phyloP scores from a whole-genome alignment of 2,329 filamentous ascomycete genomes.

The Sphaerostilbella broomeana region DNA sequence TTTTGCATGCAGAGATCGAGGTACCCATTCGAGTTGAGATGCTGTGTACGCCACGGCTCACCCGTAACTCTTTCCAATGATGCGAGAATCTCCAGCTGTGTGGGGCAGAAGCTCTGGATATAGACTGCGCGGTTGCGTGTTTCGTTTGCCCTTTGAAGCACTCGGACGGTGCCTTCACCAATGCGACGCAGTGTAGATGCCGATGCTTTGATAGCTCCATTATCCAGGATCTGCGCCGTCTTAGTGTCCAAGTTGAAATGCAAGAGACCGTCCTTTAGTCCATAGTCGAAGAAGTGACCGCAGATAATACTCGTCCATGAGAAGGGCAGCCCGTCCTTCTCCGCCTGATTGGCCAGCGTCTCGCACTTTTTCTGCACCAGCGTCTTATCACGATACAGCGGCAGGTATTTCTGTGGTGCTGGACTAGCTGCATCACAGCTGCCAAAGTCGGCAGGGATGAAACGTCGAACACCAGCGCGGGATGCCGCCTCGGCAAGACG shows the following conservation, averaged over 20 bases:
- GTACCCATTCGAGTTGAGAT: constrained; percentile 33
- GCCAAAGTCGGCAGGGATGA: constrained; percentile 55
- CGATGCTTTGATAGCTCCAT: constrained; percentile 43
- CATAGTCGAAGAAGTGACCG: constrained; percentile 47
- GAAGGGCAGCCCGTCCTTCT: constrained; percentile 26
- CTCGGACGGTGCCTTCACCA: constrained; percentile 41
- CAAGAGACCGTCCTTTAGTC: constrained; percentile 28
- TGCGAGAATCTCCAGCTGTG: constrained; percentile 41
- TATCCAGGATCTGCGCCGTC: constrained; percentile 42
- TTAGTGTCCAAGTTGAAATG: constrained; percentile 40
- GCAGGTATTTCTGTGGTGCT: constrained; percentile 27
- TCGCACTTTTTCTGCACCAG: constrained; percentile 26
- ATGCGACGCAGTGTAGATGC: constrained; percentile 43
- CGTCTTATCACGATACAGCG: constrained; percentile 31
- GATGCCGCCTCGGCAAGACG: constrained; percentile 53
- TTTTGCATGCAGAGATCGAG: constrained; percentile 31
- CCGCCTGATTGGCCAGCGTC: constrained; percentile 25
- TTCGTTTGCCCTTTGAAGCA: constrained; percentile 42
- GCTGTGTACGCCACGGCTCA: constrained; percentile 28
- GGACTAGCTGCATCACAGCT: constrained; percentile 31
- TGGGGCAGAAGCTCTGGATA: constrained; percentile 39
- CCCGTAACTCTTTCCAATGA: constrained; percentile 45
- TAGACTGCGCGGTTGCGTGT: constrained; percentile 46
- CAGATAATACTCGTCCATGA: constrained; percentile 44
- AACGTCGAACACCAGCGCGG: constrained; percentile 53